A percentile compares a stretch with the other conserved stretches of the same genome.
phyloP scores from a whole-genome alignment of 2,329 filamentous ascomycete genomes.

The Chalaropsis ovoidea region DNA sequence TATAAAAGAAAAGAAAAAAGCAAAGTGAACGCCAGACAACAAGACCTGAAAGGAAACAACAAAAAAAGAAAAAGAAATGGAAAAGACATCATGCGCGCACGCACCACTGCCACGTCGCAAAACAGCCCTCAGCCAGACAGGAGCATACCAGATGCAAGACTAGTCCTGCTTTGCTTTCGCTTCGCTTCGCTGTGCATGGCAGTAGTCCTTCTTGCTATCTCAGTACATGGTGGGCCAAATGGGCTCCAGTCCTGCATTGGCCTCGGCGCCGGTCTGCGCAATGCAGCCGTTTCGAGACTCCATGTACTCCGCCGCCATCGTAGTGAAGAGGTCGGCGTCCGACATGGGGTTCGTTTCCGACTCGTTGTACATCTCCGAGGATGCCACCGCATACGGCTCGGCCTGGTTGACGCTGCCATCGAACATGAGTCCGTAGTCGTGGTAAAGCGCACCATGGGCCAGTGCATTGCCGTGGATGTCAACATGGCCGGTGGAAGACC shows the following conservation, averaged over 20 bases:
- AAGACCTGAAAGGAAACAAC: slow-evolving; percentile 26
- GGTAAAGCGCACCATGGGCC: slow-evolving; percentile 11
- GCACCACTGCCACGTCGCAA: background rate
- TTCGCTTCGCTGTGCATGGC: background rate
- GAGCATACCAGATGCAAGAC: slow-evolving; percentile 6
- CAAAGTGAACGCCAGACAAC: slow-evolving; percentile 23
- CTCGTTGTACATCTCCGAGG: slow-evolving; percentile 12
- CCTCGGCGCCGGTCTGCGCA: slow-evolving; percentile 5
- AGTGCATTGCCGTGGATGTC: slow-evolving; percentile 10
- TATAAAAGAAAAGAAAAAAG: slow-evolving; percentile 19
- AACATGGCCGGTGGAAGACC: slow-evolving; percentile 3
- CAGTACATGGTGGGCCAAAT: slow-evolving; percentile 7
- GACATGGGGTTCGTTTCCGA: slow-evolving; percentile 12
- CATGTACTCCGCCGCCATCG: slow-evolving; percentile 14
- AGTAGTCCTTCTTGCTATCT: background rate
- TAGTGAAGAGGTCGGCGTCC: slow-evolving; percentile 11
- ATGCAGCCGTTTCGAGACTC: slow-evolving; percentile 16
- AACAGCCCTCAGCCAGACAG: background rate
- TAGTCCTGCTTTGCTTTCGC: background rate
- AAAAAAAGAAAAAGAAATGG: slow-evolving; percentile 25
- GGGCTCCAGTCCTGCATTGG: slow-evolving; percentile 27
- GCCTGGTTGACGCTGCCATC: slow-evolving; percentile 13
- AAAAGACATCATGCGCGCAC: background rate
- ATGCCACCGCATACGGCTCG: slow-evolving; percentile 15
- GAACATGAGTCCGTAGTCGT: slow-evolving; percentile 19